phyloP scores from a whole-genome alignment of 768 basidiomycete species.

The Tylopilus felleus region DNA sequence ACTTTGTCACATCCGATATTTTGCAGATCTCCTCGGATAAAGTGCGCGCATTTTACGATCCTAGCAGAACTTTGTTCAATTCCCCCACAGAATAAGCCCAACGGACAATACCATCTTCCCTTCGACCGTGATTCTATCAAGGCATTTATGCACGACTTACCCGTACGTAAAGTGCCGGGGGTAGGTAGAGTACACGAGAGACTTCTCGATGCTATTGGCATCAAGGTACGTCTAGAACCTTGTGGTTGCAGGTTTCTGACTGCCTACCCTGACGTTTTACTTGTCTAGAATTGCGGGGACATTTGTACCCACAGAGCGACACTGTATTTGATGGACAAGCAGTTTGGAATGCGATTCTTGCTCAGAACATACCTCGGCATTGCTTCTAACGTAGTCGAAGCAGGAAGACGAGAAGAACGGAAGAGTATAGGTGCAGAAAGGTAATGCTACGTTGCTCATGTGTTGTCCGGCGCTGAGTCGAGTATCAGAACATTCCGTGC shows the following conservation, averaged over 20 bases:
- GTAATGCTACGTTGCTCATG: constrained; percentile 33
- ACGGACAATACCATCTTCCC: constrained; percentile 80
- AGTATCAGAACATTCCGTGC: constrained; percentile 68
- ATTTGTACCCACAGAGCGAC: constrained; percentile 72
- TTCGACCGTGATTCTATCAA: constrained; percentile 63
- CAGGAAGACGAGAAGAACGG: constrained; percentile 72
- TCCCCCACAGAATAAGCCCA: constrained; percentile 76
- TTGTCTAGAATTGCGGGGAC: constrained; percentile 79
- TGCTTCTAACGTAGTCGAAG: constrained; percentile 76
- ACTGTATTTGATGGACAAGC: constrained; percentile 81
- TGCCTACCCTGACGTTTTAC: not conserved
- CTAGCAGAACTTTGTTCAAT: not conserved
- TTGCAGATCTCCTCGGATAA: constrained; percentile 88
- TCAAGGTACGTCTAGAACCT: constrained; percentile 49
- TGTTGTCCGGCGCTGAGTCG: not conserved
- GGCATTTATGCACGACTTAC: constrained; percentile 74
- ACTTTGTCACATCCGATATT: not conserved
- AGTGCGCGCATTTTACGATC: constrained; percentile 34
- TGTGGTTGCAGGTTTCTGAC: not conserved
- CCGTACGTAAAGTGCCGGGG: constrained; percentile 86
- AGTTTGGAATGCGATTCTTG: constrained; percentile 75
- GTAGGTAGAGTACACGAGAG: constrained; percentile 90
- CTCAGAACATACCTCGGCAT: constrained; percentile 83
- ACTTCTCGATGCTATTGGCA: constrained; percentile 79
- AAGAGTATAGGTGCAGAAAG: constrained; percentile 94